Percentiles rank a stretch among this genome's conserved stretches.
These are phyloP conservation scores for Fraxinus anomala DNA, from an alignment of 257 asterid genomes.

Conservation along the genomic window DNA sequence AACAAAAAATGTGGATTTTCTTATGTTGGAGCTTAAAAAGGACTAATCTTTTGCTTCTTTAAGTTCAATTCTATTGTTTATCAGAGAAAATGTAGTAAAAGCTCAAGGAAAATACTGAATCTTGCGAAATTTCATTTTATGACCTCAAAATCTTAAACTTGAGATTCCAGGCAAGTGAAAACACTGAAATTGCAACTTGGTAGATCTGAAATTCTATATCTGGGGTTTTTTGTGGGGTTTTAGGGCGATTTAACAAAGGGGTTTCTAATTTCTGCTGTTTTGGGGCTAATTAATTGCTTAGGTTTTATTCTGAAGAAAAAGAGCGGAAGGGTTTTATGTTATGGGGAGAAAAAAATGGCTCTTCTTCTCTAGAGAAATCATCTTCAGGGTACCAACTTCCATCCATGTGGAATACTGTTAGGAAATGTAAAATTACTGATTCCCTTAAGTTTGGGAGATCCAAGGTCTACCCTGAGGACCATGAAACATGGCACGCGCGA, in stretches of 20 bases:
- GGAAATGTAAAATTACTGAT: constrained; percentile 46
- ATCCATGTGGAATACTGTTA: constrained; percentile 41
- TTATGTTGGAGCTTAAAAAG: constrained; percentile 13
- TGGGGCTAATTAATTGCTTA: constrained; percentile 36
- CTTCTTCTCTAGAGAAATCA: constrained; percentile 49
- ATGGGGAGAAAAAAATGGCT: constrained; percentile 53
- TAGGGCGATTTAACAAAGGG: neutral
- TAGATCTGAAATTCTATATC: neutral
- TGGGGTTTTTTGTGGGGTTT: neutral
- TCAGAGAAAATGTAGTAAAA: neutral
- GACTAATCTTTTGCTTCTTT: constrained; percentile 18
- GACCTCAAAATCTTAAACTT: constrained; percentile 18
- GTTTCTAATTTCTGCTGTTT: constrained; percentile 28
- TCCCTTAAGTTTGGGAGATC: constrained; percentile 58
- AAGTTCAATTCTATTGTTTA: constrained; percentile 3
- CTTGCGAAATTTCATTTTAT: neutral
- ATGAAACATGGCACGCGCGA: constrained; percentile 56
- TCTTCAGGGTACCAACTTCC: constrained; percentile 44
- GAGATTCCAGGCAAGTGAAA: neutral
- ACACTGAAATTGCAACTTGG: constrained; percentile 2
- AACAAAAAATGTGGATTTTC: constrained; percentile 29
- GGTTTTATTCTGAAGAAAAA: constrained; percentile 79
- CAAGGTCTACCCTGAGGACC: constrained; percentile 59
- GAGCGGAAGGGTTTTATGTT: constrained; percentile 44
- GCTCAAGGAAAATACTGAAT: neutral